Evolutionary conservation across 768 basidiomycete species (phyloP), one percentile per base, ranked within the genome.

Genomic region (Thelephora ganbajun): DNA sequence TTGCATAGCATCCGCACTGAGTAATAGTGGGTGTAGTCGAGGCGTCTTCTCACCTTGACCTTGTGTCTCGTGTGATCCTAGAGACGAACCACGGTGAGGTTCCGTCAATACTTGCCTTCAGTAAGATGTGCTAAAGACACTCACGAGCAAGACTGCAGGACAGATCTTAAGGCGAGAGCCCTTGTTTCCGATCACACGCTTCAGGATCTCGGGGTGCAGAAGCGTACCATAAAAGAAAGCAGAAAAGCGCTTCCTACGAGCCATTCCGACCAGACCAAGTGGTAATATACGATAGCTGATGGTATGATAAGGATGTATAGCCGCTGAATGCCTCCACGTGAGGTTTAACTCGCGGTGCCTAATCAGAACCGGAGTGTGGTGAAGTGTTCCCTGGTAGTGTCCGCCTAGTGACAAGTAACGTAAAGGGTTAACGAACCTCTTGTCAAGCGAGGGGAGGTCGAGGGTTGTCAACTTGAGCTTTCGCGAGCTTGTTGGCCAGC

Each of bases 221-320:
- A 97, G 67, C 0, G 88, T 94, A 11, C 93, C 93, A 62, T 93
- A 91, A 67, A 90, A 85, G 63, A 92, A 93, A 14, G 80, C 80
- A 20, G 67, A 63, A 30, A 30, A 30, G 5, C 26, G 26, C 26
- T 30, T 9, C 26, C 9, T 9, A 9, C 9, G 5, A 30, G 9
- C 26, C 26, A 30, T 30, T 9, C 9, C 9, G 26, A 30, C 9
- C 26, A 9, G 5, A 30, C 26, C 26, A 9, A 30, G 26, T 9
- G 9, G 26, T 9, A 9, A 30, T 30, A n/a, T n/a, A n/a, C n/a
- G 26, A 9, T 4, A 30, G 26, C 26, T 30, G 9, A 30, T 30
- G 26, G 9, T 30, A 30, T 30, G 26, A 30, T 30, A 30, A 30
- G 26, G 26, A n/a, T n/a, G 26, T 9, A 30, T 4, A 30, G 26